Percentiles rank a stretch among this genome's conserved stretches.
These are phyloP conservation scores for Venturia asperata DNA, from an alignment of 2,329 filamentous ascomycete species.

Conservation along the genomic window DNA sequence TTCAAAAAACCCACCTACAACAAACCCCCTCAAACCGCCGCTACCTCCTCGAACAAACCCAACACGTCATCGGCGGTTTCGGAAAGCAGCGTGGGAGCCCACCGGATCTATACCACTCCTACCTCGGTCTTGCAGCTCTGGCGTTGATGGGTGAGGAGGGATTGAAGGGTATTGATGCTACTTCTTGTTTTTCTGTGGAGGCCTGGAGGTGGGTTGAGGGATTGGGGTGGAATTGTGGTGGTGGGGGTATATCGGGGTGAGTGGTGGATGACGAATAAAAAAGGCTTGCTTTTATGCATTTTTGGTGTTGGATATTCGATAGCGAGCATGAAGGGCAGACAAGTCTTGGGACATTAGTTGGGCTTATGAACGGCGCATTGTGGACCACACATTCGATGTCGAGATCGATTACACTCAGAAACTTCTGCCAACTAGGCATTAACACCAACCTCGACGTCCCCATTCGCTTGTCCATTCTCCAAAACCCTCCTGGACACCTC, in stretches of 20 bases:
- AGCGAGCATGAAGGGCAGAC: neutral
- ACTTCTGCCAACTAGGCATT: neutral
- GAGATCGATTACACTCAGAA: neutral
- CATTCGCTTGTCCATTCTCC: neutral
- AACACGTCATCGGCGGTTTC: conserved; percentile 63
- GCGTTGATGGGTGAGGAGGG: conserved; percentile 51
- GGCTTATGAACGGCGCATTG: neutral
- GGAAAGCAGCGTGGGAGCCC: conserved; percentile 41
- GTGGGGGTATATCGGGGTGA: neutral
- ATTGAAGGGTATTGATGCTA: conserved; percentile 14
- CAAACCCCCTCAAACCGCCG: conserved; percentile 36
- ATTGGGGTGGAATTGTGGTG: neutral
- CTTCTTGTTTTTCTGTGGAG: conserved; percentile 12
- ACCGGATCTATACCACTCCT: conserved; percentile 75
- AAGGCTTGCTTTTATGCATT: neutral
- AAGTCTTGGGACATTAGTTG: neutral
- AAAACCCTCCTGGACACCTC: conserved; percentile 7
- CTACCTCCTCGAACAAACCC: conserved; percentile 78
- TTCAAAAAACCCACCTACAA: conserved; percentile 35
- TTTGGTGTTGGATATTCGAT: neutral
- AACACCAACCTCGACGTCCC: neutral
- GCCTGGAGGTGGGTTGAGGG: conserved; percentile 3
- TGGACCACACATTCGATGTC: neutral
- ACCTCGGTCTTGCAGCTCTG: conserved; percentile 75
- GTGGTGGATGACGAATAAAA: too few relatives aligned